These are phyloP conservation scores for Clavispora vitiphila DNA, from an alignment of 805 yeast species.

Conservation along the genomic window DNA sequence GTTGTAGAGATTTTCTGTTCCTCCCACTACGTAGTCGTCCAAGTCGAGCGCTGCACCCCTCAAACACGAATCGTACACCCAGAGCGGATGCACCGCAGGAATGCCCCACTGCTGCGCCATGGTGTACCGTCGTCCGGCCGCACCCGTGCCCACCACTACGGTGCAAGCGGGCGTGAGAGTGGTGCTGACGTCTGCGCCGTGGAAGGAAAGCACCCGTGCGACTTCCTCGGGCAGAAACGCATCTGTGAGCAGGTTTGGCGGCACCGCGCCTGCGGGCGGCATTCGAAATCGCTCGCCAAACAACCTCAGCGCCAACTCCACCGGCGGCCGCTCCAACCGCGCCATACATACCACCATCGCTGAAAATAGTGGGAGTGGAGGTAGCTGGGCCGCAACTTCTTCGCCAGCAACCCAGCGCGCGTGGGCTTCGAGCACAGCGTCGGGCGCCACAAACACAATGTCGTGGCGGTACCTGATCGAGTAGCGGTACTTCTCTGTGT, in stretches of 20 bases:
- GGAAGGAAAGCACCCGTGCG: slow-evolving; percentile 26
- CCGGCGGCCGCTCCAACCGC: slow-evolving; percentile 21
- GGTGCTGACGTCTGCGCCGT: slow-evolving; percentile 50
- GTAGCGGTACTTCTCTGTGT: slow-evolving; percentile 52
- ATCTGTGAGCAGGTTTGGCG: slow-evolving; percentile 9
- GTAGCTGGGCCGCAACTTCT: slow-evolving; percentile 9
- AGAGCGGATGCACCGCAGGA: slow-evolving; percentile 48
- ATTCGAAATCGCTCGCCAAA: slow-evolving; percentile 21
- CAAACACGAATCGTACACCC: slow-evolving; percentile 42
- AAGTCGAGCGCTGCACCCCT: slow-evolving; percentile 41
- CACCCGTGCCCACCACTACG: slow-evolving; percentile 47
- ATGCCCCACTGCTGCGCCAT: slow-evolving; percentile 51
- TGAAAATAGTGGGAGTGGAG: slow-evolving; percentile 40
- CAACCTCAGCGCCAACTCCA: slow-evolving; percentile 9
- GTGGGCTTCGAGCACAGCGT: slow-evolving; percentile 41
- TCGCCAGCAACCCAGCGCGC: slow-evolving; percentile 51
- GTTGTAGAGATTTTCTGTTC: slow-evolving; percentile 11
- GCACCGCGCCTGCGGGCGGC: slow-evolving; percentile 10
- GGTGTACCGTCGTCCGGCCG: slow-evolving; percentile 46
- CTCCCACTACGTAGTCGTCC: slow-evolving; percentile 34
- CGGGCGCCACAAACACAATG: slow-evolving; percentile 49
- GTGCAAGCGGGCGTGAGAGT: slow-evolving; percentile 42
- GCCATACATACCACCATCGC: slow-evolving; percentile 44
- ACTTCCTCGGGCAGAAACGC: slow-evolving; percentile 25
- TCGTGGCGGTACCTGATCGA: slow-evolving; percentile 50